These are phyloP conservation scores for Pichia sp. DNA, from an alignment of 1,139 yeast species.

Conservation along the genomic window DNA sequence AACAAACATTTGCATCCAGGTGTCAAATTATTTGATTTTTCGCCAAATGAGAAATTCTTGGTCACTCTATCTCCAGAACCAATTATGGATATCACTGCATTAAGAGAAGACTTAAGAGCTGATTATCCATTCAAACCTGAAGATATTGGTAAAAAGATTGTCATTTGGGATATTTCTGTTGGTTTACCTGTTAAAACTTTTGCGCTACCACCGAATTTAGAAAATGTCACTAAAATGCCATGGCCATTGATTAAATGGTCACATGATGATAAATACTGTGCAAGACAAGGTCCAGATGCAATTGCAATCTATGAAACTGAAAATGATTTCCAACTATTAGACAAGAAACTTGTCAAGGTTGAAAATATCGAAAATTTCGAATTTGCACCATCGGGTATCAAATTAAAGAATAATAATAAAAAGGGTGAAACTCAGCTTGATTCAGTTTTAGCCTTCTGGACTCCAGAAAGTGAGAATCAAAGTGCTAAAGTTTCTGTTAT, in stretches of 20 bases:
- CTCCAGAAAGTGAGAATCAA: conserved; percentile 88
- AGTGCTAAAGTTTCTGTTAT: conserved; percentile 91
- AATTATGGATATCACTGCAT: conserved; percentile 54
- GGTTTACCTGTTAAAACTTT: conserved; percentile 85
- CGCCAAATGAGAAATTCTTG: conserved; percentile 85
- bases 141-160: conserved; percentile 89
- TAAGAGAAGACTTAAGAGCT: conserved; percentile 33
- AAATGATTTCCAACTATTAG: conserved; percentile 63
- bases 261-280: conserved; percentile 86
- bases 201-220: conserved; percentile 76
- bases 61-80: conserved; percentile 90
- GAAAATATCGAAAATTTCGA: conserved; percentile 88
- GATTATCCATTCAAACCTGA: conserved; percentile 79
- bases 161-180: conserved; percentile 85
- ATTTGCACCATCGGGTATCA: conserved; percentile 87
- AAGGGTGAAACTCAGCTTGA: conserved; percentile 38
- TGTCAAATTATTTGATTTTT: conserved; percentile 83
- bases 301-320: conserved; percentile 74
- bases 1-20: conserved; percentile 82
- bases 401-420: conserved; percentile 43
- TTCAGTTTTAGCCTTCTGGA: conserved; percentile 86
- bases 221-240: conserved; percentile 63
- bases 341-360: conserved; percentile 77
- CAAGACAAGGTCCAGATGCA: conserved; percentile 92
- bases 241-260: conserved; percentile 99